Base-by-base conservation (phyloP, 1,284 basidiomycete species). In the Vanrija sp. region DNA sequence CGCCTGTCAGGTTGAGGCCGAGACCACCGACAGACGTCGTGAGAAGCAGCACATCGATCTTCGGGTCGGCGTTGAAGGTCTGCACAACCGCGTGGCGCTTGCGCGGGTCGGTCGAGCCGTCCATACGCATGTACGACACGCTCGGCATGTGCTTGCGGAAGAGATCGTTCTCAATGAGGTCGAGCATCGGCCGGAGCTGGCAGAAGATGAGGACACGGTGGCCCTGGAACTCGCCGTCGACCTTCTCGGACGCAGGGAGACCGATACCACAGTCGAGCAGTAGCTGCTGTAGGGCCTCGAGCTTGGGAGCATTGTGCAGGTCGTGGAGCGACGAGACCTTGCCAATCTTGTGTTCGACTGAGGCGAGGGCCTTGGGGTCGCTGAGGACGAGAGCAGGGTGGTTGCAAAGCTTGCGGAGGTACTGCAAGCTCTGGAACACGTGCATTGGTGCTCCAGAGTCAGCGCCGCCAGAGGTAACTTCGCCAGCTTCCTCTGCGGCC, bases 181-280 rank as follows among this genome's bases (percentile, higher is more conserved):
- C 91, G 42, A 99, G 82, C 96, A 98, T 99, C 70, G 93, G 89
- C 72, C 96, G 96, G 83, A 97, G 89, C 77, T 99, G 96, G 71
- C 95, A 98, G 78, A 99, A 99, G 71, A 99, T 95, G 61, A 99
- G 83, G 45, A 97, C 94, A 35, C 96, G 90, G 72, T 99, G 96
- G 25, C 49, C 47, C 0, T 54, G 56, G 23, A 59, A 59, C 12
- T 51, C 54, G 67, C 96, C 93, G 37, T 77, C 67, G 54, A 50
- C 75, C 62, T 49, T 77, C 61, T 83, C 77, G 10, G 80, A 72
- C 4, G 75, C 69, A 0, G 63, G 54, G 36, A 59, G 52, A 14
- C 94, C 96, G 56, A 99, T 97, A 3, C 96, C 96, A 68, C 95
- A 98, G 71, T 98, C 96, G 22, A 82, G 80, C 36, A 98, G 79